Evolutionary conservation across 352 stramenopile species (phyloP).

Genomic region (Pythium dissimile): DNA sequence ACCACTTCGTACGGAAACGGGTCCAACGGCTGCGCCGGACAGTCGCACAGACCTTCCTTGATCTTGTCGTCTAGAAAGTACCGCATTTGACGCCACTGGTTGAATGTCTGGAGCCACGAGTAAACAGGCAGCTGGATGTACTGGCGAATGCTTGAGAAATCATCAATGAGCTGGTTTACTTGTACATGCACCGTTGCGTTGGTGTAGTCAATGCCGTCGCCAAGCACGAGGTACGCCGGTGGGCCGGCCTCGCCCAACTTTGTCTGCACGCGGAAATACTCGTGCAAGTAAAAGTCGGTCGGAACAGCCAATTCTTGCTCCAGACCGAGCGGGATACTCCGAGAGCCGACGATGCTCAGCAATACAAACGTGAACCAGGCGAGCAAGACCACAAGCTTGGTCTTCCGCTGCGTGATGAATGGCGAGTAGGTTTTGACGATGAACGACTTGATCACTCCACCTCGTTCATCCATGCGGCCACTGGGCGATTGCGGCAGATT

Average conservation of each 20-base stretch:
- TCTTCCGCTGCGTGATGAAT: conserved; percentile 52
- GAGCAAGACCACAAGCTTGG: conserved; percentile 59
- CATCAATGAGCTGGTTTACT: conserved; percentile 66
- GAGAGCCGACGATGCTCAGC: conserved; percentile 54
- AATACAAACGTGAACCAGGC: conserved; percentile 26
- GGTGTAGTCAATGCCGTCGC: conserved; percentile 64
- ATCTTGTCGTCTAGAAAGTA: conserved; percentile 80
- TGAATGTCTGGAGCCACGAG: conserved; percentile 87
- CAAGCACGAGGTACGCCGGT: conserved; percentile 81
- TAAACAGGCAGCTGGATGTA: conserved; percentile 86
- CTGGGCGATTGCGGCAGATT: conserved; percentile 1
- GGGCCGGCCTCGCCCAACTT: conserved; percentile 81
- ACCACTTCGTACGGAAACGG: conserved; percentile 73
- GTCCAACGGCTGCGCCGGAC: conserved; percentile 68
- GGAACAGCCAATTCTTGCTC: conserved; percentile 87
- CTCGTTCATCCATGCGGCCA: conserved; percentile 10
- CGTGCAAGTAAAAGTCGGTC: conserved; percentile 85
- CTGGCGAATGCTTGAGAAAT: conserved; percentile 61
- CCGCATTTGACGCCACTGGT: conserved; percentile 84
- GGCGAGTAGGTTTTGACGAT: conserved; percentile 66
- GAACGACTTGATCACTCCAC: conserved; percentile 51
- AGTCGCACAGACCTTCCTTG: conserved; percentile 52
- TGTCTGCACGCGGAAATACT: conserved; percentile 87
- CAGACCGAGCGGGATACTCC: conserved; percentile 75
- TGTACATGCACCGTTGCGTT: conserved; percentile 45